Percentiles rank a stretch among this genome's conserved stretches.
Evolutionary conservation across 768 basidiomycete genomes (phyloP).

Genomic region (Leucosporidium creatinivorum): DNA sequence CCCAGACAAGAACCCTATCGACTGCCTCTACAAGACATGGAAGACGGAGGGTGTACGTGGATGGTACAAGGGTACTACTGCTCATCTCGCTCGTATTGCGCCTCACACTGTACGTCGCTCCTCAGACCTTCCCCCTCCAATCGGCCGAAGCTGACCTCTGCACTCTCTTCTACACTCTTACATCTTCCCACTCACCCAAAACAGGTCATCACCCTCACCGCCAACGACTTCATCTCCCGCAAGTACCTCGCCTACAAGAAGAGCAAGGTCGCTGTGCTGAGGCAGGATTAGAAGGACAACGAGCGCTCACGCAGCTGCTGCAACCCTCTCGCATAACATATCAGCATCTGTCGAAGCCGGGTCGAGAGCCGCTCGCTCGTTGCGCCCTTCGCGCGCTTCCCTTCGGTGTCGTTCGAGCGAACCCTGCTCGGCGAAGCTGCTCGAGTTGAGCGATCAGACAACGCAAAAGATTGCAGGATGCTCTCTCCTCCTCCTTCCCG

Average conservation of each 20-base stretch:
- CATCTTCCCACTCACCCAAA: neutral
- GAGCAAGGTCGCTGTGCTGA: neutral
- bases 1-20: slow-evolving; percentile 78
- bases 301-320: no score
- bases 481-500: no score
- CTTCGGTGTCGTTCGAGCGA: no score
- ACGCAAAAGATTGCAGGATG: no score
- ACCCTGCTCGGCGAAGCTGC: no score
- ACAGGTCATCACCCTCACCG: slow-evolving; percentile 79
- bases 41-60: slow-evolving; percentile 79
- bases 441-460: no score
- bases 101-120: slow-evolving; percentile 27
- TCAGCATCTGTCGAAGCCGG: no score
- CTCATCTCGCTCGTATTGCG: slow-evolving; percentile 52
- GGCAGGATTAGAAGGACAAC: no score
- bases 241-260: slow-evolving; percentile 1
- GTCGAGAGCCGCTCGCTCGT: no score
- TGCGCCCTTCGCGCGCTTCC: no score
- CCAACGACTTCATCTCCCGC: slow-evolving; percentile 49
- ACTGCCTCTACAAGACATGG: slow-evolving; percentile 94
- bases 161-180: neutral
- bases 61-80: slow-evolving; percentile 97
- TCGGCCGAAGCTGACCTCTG: slow-evolving; percentile 8
- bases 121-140: neutral
- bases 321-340: no score